Evolutionary conservation across 306 rosid genomes (phyloP), one percentile per base, ranked within the genome.

Genomic region (Cucurbita ficifolia): DNA sequence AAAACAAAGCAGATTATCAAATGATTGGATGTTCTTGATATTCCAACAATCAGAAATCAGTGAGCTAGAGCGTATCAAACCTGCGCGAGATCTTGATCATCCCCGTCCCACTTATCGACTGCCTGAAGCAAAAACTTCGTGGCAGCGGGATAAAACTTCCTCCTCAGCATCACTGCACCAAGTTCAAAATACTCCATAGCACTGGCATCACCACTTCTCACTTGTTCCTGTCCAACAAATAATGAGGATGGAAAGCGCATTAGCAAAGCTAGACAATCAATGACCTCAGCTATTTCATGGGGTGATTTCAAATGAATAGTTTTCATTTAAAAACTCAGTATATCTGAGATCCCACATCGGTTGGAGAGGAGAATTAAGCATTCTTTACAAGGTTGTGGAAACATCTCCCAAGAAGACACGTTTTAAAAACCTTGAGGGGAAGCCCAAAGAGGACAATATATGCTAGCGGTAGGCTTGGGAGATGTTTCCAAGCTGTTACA

Each of bases 91-190:
- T 93, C 98, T 71, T 87, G 97, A 79, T 82, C 86, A 49, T 93
- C 97, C 51, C 98, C 98, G 63, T 93, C 98, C 98, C 98, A 93
- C 81, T 87, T 93, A 51, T 90, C 94, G 70, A 93, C 86, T 60
- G 98, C 98, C 85, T 93, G 96, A 77, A 86, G 86, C 88, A 93
- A 86, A 78, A 48, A 93, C 75, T 88, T 93, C 6, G 84, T 93
- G 56, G 98, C 96, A 46, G 98, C 98, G 3, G 98, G 92, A 79
- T 90, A 93, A 80, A 93, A 80, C 80, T 93, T 93, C 81, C 98
- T 90, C 82, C 98, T 87, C 78, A 90, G 82, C 98, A 93, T 93
- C 77, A 93, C 98, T 17, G 98, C 98, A 52, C 98, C 98, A 73
- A 93, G 98, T 83, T 93, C 98, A 79, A 93, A 93, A 76, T 86